phyloP scores from a whole-genome alignment of 441 rosid species.

The Metrosideros polymorpha region DNA sequence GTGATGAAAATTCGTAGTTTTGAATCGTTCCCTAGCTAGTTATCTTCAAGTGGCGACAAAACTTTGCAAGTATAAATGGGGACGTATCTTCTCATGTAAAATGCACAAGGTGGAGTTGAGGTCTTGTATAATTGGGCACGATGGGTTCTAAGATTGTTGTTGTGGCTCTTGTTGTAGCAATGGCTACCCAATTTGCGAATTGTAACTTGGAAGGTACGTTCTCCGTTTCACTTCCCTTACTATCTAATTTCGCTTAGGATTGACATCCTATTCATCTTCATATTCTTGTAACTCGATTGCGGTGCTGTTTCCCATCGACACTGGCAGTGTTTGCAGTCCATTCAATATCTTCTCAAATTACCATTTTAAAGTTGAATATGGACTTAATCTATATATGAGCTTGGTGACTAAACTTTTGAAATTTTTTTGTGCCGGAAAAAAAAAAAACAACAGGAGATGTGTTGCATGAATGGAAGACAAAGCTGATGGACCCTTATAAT shows the following conservation, averaged over 20 bases:
- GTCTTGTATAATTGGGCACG: background rate
- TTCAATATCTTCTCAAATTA: background rate
- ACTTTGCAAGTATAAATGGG: background rate
- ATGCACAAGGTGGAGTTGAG: background rate
- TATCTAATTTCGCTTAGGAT: background rate
- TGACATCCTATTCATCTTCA: background rate
- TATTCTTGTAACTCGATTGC: background rate
- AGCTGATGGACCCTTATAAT: slow-evolving; percentile 16
- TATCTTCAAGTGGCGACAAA: background rate
- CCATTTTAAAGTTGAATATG: background rate
- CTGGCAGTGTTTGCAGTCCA: background rate
- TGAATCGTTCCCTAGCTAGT: background rate
- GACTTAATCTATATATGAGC: background rate
- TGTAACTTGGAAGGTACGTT: slow-evolving; percentile 34
- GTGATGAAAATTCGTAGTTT: background rate
- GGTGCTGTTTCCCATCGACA: accelerated
- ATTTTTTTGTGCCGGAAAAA: background rate
- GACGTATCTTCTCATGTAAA: background rate
- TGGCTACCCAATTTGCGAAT: background rate
- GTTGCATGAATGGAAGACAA: slow-evolving; percentile 16
- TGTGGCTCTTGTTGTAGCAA: slow-evolving; percentile 6
- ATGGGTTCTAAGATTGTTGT: background rate
- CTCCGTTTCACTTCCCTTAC: background rate
- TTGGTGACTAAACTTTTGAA: background rate
- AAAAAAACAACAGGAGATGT: slow-evolving; percentile 14